Evolutionary conservation across 2,329 filamentous ascomycete species (phyloP), one percentile per base, ranked within the genome.

Genomic region (Pseudogymnoascus sp.): DNA sequence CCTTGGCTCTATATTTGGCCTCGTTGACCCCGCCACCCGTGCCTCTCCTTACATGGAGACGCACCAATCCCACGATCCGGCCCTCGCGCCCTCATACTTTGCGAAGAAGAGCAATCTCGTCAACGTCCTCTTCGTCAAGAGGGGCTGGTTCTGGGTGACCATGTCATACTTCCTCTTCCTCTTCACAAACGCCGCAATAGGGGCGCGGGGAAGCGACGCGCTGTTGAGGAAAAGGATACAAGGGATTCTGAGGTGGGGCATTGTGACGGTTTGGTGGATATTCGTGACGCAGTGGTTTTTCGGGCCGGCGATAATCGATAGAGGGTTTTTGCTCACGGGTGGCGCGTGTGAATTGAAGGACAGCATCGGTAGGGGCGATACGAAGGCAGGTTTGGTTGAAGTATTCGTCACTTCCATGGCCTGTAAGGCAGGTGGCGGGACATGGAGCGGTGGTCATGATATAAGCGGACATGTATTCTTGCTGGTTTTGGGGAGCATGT

Each of bases 201-300:
- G 71, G 67, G 78, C 71, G 65, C 82, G 73, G 36, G 66, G 69
- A n/a, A 63, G 73, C 36, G 65, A 72, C 4, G 70, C 75, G 2
- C 62, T 80, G 66, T 79, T 76, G 65, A 69, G 76, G 41, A 75
- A 79, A 28, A 75, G 80, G n/a, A 61, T 83, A 9, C 82, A 85
- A 63, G 91, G 89, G 0, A 71, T 79, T 1, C 59, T 87, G 22
- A 83, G 94, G 58, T 99, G 91, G 80, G 78, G 67, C 0, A 76
- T 88, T 7, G 84, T 91, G 0, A 97, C 94, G 7, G 70, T 76
- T 1, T 88, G 87, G 75, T 99, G 94, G 94, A 80, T 91, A 42
- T 77, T 91, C 39, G 86, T 94, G 16, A 99, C 94, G 66, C 94
- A 97, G 78, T 97, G 94, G 94, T 97, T 87, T 75, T 97, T 99